Percentiles rank a stretch among this genome's conserved stretches.
Conservation (phyloP, 441 rosid species). For the Corymbia citriodora region DNA sequence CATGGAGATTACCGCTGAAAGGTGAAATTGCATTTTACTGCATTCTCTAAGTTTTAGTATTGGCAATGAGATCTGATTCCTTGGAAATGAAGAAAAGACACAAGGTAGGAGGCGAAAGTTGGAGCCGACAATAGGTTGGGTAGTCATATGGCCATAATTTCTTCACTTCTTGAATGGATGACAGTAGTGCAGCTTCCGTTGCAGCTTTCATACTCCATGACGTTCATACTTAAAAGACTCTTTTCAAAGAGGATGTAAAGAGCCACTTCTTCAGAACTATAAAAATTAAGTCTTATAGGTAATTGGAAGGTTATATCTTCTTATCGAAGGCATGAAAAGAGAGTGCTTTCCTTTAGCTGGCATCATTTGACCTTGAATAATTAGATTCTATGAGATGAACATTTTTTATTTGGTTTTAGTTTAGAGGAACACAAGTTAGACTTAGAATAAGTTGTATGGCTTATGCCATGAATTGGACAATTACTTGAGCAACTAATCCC, state of each 20-base stretch:
- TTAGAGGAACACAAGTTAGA: not conserved
- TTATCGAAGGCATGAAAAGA: not conserved
- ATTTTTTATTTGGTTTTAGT: not conserved
- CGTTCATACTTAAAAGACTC: not conserved
- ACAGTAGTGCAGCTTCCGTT: not conserved
- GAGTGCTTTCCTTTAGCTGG: not conserved
- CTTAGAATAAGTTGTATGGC: not conserved
- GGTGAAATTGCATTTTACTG: not conserved
- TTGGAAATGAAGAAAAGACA: not conserved
- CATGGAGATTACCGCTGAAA: not conserved
- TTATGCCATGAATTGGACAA: not conserved
- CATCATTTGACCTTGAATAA: not conserved
- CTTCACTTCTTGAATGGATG: not conserved
- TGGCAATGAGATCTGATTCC: not conserved
- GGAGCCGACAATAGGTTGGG: not conserved
- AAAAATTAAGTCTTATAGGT: not conserved
- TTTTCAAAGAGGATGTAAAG: not conserved
- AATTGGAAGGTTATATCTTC: not conserved
- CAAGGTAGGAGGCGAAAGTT: not conserved
- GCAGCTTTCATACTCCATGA: not conserved
- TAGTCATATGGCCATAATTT: not conserved
- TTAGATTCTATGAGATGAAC: not conserved
- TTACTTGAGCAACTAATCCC: not conserved
- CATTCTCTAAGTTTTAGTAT: not conserved
- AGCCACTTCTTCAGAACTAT: not conserved